Percentiles rank a stretch among this genome's conserved stretches.
phyloP scores from a whole-genome alignment of 2,329 filamentous ascomycete genomes.

The Boeremia lycopersici region DNA sequence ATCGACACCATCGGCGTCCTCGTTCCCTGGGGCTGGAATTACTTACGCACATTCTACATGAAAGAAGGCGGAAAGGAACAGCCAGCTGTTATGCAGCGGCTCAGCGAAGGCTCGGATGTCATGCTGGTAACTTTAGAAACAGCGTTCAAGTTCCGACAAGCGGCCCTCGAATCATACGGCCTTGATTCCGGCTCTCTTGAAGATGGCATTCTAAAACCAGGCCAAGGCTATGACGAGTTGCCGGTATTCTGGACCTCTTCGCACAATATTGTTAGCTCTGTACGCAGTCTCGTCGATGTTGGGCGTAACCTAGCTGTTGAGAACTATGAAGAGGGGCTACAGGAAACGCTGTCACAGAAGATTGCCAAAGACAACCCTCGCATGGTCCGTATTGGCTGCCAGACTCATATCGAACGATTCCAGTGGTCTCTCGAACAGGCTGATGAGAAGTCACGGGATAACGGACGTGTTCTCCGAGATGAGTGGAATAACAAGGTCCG shows the following conservation, averaged over 20 bases:
- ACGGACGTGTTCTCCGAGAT: conserved; percentile 55
- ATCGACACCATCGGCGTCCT: conserved; percentile 74
- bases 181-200: conserved; percentile 68
- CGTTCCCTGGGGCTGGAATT: conserved; percentile 70
- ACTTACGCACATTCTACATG: conserved; percentile 76
- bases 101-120: conserved; percentile 75
- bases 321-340: conserved; percentile 46
- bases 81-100: conserved; percentile 51
- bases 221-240: conserved; percentile 69
- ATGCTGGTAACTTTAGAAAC: conserved; percentile 68
- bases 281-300: conserved; percentile 47
- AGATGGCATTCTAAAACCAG: conserved; percentile 50
- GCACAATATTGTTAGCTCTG: conserved; percentile 50
- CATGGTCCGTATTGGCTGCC: conserved; percentile 64
- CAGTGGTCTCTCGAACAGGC: conserved; percentile 63
- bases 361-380: conserved; percentile 50
- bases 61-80: conserved; percentile 68
- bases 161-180: conserved; percentile 74
- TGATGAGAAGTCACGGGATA: conserved; percentile 55
- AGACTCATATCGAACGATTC: conserved; percentile 64
- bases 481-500: conserved; percentile 50
- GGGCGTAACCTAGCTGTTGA: conserved; percentile 50
- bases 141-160: conserved; percentile 72
- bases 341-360: conserved; percentile 53
- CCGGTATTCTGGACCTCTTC: conserved; percentile 87